A percentile compares a stretch with the other conserved stretches of the same genome.
These are phyloP conservation scores for Arthrobotrys pseudoclavata DNA, from an alignment of 2,329 filamentous ascomycete genomes.

Conservation along the genomic window DNA sequence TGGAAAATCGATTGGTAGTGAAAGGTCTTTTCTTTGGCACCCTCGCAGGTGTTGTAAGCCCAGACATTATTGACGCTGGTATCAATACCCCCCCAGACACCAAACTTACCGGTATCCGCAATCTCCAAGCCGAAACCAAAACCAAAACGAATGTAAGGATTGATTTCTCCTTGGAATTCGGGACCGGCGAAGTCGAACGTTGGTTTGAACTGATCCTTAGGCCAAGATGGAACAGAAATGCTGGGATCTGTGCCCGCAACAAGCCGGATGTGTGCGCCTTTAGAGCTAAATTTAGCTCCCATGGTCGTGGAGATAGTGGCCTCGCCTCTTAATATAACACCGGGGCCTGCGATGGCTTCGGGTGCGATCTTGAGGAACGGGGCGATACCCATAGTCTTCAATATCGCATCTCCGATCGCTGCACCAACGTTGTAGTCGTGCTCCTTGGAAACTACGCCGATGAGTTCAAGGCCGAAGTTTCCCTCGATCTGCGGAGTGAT, in stretches of 20 bases:
- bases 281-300: not conserved
- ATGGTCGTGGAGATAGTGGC: slow-evolving; percentile 4
- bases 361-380: slow-evolving; percentile 17
- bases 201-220: slow-evolving; percentile 15
- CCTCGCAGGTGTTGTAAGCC: slow-evolving; percentile 2
- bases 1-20: slow-evolving; percentile 7
- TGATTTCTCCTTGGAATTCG: slow-evolving; percentile 8
- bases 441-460: slow-evolving; percentile 14
- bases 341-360: slow-evolving; percentile 17
- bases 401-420: not conserved
- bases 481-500: slow-evolving; percentile 8
- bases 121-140: slow-evolving; percentile 13
- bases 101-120: not conserved
- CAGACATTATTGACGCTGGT: slow-evolving; percentile 8
- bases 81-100: slow-evolving; percentile 7
- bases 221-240: slow-evolving; percentile 8
- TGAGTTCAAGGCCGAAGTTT: slow-evolving; percentile 11
- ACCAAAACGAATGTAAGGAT: slow-evolving; percentile 6
- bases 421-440: slow-evolving; percentile 18
- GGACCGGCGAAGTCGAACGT: slow-evolving; percentile 9
- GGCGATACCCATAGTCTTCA: slow-evolving; percentile 14
- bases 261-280: not conserved
- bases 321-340: slow-evolving; percentile 5
- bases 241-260: slow-evolving; percentile 1
- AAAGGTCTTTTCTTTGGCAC: slow-evolving; percentile 2